Evolutionary conservation across 1,139 yeast species (phyloP), one percentile per base, ranked within the genome.

Genomic region (Pneumocystis canis): DNA sequence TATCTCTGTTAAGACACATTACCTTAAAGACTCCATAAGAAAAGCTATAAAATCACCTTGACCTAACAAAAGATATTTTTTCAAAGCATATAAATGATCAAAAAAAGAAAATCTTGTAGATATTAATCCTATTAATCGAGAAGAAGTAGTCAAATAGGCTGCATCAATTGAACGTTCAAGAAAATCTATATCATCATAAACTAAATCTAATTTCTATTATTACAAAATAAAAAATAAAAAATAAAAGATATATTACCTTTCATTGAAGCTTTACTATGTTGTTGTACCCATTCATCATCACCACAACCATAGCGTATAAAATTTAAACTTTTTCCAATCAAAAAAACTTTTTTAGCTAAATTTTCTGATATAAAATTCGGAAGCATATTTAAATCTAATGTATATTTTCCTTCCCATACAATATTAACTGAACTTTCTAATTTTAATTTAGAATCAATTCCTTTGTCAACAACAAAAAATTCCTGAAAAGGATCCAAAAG

Each of bases 21-120:
- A 75, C 3, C 76, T 73, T 0, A 92, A 88, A 60, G 82, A 81
- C 28, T 75, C 72, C 40, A 89, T 79, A 9, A 92, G 73, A 0
- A 82, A 70, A 62, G 87, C 84, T 11, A 87, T 83, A 68, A 92
- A 87, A 70, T 90, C 96, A 31, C 89, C 89, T 63, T 81, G 82
- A 14, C 84, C 83, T 77, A 88, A 82, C 60, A 92, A 73, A 67
- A 89, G 76, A 66, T 86, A 83, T 67, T 81, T 81, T 66, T 86
- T 86, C 65, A 87, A 76, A 59, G 84, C 84, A 9, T 72, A 71
- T 14, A 90, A 70, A 68, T 87, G 89, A n/a, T 77, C 73, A 62
- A 76, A 76, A 59, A 86, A 73, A 54, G 75, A 76, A 73, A 75
- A 82, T 70, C 77, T 81, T 1, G 77, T 76, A 63, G 80, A 78